Evolutionary conservation across 768 basidiomycete genomes (phyloP).

Genomic region (Termitomyces sp.): DNA sequence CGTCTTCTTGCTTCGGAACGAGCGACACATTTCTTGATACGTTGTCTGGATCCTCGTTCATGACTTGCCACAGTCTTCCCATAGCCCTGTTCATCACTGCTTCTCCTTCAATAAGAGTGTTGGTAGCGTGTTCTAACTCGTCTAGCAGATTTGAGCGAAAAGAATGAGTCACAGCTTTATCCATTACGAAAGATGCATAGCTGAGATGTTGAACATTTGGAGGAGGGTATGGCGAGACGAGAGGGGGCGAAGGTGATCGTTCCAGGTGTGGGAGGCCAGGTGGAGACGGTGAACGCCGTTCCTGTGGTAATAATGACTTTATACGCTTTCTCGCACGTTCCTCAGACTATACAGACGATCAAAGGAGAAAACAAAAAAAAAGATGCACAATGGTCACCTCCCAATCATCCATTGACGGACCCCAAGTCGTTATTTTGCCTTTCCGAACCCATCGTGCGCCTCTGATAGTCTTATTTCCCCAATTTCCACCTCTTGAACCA

Average conservation of each 20-base stretch:
- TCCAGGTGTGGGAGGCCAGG: constrained; percentile 72
- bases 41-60: constrained; percentile 65
- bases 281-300: constrained; percentile 67
- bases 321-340: constrained; percentile 82
- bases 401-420: constrained; percentile 81
- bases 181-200: constrained; percentile 84
- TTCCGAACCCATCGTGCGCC: constrained; percentile 80
- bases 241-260: constrained; percentile 73
- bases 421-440: constrained; percentile 84
- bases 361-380: constrained; percentile 8
- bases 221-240: constrained; percentile 70
- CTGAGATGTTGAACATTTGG: constrained; percentile 67
- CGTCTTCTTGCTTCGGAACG: constrained; percentile 67
- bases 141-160: constrained; percentile 78
- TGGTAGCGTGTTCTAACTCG: constrained; percentile 79
- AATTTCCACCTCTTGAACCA: constrained; percentile 63
- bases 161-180: constrained; percentile 78
- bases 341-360: constrained; percentile 53
- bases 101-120: constrained; percentile 83
- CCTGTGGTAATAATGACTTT: constrained; percentile 59
- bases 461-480: constrained; percentile 76
- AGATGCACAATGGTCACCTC: constrained; percentile 49
- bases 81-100: constrained; percentile 68
- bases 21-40: constrained; percentile 35
- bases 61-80: constrained; percentile 78